phyloP scores from a whole-genome alignment of 108 stramenopile genomes.

The Epithemia pelagica region DNA sequence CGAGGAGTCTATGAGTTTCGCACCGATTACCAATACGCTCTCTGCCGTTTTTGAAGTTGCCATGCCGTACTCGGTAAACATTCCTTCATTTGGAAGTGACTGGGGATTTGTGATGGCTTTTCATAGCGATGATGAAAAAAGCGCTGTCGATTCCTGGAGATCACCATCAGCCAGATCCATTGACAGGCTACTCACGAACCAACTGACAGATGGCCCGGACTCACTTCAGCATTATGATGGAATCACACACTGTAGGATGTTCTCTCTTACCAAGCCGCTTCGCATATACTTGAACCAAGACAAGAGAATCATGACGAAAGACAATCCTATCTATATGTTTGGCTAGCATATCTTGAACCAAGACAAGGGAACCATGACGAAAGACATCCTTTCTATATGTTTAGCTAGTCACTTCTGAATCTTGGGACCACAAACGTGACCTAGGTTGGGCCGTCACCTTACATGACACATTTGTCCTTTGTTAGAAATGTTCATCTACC shows the following conservation, averaged over 20 bases:
- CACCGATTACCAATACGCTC: constrained; percentile 80
- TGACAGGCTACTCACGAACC: constrained; percentile 37
- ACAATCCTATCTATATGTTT: constrained; percentile 86
- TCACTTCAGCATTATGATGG: constrained; percentile 81
- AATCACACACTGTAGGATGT: constrained; percentile 59
- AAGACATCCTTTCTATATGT: too few species aligned
- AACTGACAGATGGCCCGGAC: constrained; percentile 33
- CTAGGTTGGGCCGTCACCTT: too few species aligned
- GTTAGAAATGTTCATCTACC: too few species aligned
- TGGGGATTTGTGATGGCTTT: constrained; percentile 91
- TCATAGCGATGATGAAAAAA: constrained; percentile 16
- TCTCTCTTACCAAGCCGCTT: constrained; percentile 73
- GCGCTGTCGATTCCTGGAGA: neutral
- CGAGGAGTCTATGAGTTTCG: constrained; percentile 54
- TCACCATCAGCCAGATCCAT: constrained; percentile 12
- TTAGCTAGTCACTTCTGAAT: too few species aligned
- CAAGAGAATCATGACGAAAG: constrained; percentile 80
- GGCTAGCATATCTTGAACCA: too few species aligned
- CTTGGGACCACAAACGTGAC: too few species aligned
- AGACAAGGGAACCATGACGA: too few species aligned
- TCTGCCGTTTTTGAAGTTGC: constrained; percentile 62
- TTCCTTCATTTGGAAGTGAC: constrained; percentile 82
- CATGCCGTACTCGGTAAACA: constrained; percentile 63
- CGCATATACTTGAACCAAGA: constrained; percentile 63
- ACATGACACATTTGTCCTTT: too few species aligned